Percentiles rank a stretch among this genome's conserved stretches.
Evolutionary conservation across 768 basidiomycete genomes (phyloP).

Genomic region (Lentinus brumalis): DNA sequence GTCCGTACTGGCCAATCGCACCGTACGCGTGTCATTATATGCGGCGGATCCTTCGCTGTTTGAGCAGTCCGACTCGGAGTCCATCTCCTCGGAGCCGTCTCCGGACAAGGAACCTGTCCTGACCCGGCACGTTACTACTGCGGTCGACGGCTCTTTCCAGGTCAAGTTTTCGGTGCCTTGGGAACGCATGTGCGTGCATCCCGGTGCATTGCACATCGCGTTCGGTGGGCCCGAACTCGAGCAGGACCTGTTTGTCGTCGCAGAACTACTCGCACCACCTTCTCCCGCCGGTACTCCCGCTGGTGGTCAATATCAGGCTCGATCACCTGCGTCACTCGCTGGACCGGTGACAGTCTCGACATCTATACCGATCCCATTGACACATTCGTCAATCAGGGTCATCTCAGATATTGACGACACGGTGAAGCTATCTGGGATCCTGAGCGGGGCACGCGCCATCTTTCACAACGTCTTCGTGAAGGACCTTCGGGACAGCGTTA

Average conservation of each 20-base stretch:
- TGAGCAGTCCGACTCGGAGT: constrained; percentile 24
- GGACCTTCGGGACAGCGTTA: constrained; percentile 73
- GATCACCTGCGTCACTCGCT: neutral
- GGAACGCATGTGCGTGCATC: constrained; percentile 68
- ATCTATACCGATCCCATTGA: constrained; percentile 42
- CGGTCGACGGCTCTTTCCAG: constrained; percentile 74
- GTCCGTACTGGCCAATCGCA: constrained; percentile 63
- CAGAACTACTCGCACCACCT: constrained; percentile 48
- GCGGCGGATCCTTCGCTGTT: constrained; percentile 30
- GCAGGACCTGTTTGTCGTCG: constrained; percentile 56
- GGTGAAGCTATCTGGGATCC: constrained; percentile 77
- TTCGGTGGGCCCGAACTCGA: constrained; percentile 47
- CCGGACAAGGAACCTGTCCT: constrained; percentile 49
- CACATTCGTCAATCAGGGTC: constrained; percentile 68
- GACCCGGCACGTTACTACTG: constrained; percentile 54
- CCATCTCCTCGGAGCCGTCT: constrained; percentile 23
- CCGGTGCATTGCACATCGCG: constrained; percentile 55
- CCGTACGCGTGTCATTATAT: constrained; percentile 64
- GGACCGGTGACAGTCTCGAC: constrained; percentile 20
- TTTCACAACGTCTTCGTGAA: constrained; percentile 94
- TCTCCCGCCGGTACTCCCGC: constrained; percentile 28
- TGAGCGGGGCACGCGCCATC: constrained; percentile 75
- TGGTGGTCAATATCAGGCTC: constrained; percentile 33
- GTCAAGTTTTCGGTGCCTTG: constrained; percentile 63
- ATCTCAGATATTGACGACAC: constrained; percentile 97